Evolutionary conservation across 1,284 basidiomycete species (phyloP).

Genomic region (Heterobasidion annosum): DNA sequence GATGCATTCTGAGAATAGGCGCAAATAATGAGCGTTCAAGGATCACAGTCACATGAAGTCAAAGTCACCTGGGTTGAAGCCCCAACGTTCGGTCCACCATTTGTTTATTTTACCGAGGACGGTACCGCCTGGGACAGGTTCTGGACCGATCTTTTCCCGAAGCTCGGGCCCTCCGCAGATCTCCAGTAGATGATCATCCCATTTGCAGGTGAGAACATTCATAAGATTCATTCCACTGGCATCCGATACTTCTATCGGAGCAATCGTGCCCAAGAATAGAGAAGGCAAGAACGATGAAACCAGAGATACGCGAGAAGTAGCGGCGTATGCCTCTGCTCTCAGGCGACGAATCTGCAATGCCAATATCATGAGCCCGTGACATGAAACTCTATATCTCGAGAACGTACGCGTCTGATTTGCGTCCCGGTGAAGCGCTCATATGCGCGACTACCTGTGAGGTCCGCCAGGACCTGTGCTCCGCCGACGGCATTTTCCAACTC

Average conservation of each 20-base stretch:
- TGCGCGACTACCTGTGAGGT: slow-evolving; percentile 75
- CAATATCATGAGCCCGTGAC: not conserved
- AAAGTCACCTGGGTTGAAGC: slow-evolving; percentile 54
- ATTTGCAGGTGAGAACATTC: slow-evolving; percentile 61
- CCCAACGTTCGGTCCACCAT: slow-evolving; percentile 76
- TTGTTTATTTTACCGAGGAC: slow-evolving; percentile 55
- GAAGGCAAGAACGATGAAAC: slow-evolving; percentile 83
- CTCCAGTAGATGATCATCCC: slow-evolving; percentile 54
- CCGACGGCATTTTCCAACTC: slow-evolving; percentile 61
- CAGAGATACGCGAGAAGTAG: slow-evolving; percentile 68
- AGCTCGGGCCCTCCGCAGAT: slow-evolving; percentile 60
- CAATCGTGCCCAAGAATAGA: slow-evolving; percentile 59
- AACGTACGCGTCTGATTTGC: slow-evolving; percentile 69
- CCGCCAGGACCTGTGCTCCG: slow-evolving; percentile 62
- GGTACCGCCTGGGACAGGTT: slow-evolving; percentile 65
- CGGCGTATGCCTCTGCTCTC: slow-evolving; percentile 52
- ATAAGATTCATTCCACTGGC: slow-evolving; percentile 91
- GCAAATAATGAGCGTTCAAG: not conserved
- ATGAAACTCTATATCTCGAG: not conserved
- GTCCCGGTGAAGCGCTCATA: slow-evolving; percentile 86
- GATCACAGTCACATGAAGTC: not conserved
- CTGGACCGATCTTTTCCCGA: slow-evolving; percentile 69
- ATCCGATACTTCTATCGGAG: slow-evolving; percentile 72
- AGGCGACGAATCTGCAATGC: slow-evolving; percentile 43
- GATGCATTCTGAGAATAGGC: slow-evolving; percentile 47